Evolutionary conservation across 495 filamentous ascomycete genomes (phyloP), one percentile per base, ranked within the genome.

Genomic region (Podospora australis): DNA sequence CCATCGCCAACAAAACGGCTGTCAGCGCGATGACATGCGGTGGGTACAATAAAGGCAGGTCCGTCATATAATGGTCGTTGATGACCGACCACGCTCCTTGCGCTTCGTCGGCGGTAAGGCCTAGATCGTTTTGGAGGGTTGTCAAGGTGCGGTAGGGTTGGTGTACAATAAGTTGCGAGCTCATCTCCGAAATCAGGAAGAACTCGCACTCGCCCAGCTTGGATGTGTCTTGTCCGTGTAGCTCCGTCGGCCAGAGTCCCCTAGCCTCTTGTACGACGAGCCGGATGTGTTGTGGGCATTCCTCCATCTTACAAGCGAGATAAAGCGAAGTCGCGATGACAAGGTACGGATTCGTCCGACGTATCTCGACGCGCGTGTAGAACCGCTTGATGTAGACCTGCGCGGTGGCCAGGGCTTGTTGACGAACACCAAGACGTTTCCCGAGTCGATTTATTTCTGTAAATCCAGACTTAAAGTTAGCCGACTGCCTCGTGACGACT

Each of bases 271-370:
- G 80, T 2, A 90, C 81, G 35, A 98, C 79, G 41, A 90, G 77
- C 25, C 91, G 78, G 51, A 98, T 97, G 66, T 98, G 94, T 65
- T 96, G 90, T 22, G 92, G 94, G 53, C 84, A 91, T 68, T 98
- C 92, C 66, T 98, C 92, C 87, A 95, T 96, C 68, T 98, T 98
- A 70, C 90, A 95, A 39, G 94, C 92, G 26, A 98, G 74, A 67
- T 98, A 98, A 51, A 97, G 71, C 21, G 91, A 88, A 4, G 92
- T 97, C 22, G 87, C 82, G 51, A 96, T 72, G 39, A 97, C 78
- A 13, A 97, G 80, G 66, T 94, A 95, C 13, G 92, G 91, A 56
- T 96, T 98, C 19, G 91, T 97, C 36, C 83, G 82, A 46, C 92
- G 82, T 55, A 97, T 87, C 54, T 92, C 88, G 58, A 95, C 86